phyloP scores from a whole-genome alignment of 768 basidiomycete species.

The Dacryopinax spathularia region DNA sequence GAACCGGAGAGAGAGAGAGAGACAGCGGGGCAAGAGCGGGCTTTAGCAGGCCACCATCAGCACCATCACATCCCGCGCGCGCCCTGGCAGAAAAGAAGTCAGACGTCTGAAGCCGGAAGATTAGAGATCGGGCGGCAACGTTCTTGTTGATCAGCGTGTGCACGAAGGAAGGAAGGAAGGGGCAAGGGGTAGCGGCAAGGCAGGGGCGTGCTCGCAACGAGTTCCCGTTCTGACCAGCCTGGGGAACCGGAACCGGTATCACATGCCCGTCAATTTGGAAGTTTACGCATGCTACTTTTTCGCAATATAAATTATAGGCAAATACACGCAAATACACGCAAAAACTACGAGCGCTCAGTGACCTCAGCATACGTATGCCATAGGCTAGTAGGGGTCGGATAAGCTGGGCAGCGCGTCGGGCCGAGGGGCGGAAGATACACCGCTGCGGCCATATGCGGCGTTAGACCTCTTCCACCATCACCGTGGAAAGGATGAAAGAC shows the following conservation, averaged over 20 bases:
- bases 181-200: neutral
- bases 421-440: neutral
- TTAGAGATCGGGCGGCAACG: neutral
- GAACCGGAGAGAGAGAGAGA: no score
- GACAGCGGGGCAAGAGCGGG: neutral
- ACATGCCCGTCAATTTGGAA: neutral
- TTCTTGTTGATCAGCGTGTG: neutral
- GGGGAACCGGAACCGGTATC: neutral
- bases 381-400: slow-evolving; percentile 1
- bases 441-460: neutral
- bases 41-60: no score
- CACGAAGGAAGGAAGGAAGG: neutral
- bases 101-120: no score
- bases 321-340: no score
- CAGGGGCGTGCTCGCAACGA: neutral
- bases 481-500: neutral
- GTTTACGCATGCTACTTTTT: no score
- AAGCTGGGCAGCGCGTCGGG: neutral
- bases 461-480: neutral
- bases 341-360: neutral
- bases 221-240: neutral
- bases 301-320: no score
- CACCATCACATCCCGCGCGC: neutral
- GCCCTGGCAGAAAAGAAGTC: neutral
- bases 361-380: no score